Conservation (phyloP, 106 monocot species). For the Dendrobium catenatum region DNA sequence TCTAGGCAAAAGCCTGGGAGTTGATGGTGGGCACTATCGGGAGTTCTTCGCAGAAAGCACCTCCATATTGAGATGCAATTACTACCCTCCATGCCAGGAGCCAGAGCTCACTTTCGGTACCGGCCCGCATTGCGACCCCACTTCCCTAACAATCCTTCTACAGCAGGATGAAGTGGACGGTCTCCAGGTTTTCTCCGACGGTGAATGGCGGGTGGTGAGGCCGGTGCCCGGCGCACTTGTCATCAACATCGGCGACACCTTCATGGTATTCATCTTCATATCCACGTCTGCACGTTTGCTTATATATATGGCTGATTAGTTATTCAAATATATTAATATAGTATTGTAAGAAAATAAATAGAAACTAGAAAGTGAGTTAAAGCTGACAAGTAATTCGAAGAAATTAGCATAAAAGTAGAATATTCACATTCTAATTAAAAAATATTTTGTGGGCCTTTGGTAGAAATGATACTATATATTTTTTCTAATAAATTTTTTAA, state of each 20-base stretch:
- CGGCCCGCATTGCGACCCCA: constrained; percentile 66
- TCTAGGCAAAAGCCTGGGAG: constrained; percentile 58
- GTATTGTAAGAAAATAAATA: no score
- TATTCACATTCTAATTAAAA: no score
- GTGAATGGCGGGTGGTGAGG: constrained; percentile 29
- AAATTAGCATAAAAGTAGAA: no score
- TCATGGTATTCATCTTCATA: constrained; percentile 39
- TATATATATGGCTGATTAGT: no score
- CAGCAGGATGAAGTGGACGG: constrained; percentile 53
- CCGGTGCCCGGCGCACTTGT: constrained; percentile 44
- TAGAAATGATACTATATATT: no score
- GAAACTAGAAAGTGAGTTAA: no score
- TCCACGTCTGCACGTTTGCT: no score
- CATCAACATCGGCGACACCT: constrained; percentile 71
- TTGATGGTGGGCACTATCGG: constrained; percentile 36
- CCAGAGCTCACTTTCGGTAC: constrained; percentile 68
- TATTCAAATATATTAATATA: no score
- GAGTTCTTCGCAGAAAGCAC: constrained; percentile 59
- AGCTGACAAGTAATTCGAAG: no score
- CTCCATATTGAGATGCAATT: constrained; percentile 61
- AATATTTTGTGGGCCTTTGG: no score
- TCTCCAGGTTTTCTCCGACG: constrained; percentile 44
- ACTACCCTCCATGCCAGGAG: constrained; percentile 68
- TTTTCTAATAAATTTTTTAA: no score
- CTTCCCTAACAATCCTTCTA: constrained; percentile 47